A percentile compares a stretch with the other conserved stretches of the same genome.
Evolutionary conservation across 805 yeast genomes (phyloP).

Genomic region (Cyberlindnera japonica): DNA sequence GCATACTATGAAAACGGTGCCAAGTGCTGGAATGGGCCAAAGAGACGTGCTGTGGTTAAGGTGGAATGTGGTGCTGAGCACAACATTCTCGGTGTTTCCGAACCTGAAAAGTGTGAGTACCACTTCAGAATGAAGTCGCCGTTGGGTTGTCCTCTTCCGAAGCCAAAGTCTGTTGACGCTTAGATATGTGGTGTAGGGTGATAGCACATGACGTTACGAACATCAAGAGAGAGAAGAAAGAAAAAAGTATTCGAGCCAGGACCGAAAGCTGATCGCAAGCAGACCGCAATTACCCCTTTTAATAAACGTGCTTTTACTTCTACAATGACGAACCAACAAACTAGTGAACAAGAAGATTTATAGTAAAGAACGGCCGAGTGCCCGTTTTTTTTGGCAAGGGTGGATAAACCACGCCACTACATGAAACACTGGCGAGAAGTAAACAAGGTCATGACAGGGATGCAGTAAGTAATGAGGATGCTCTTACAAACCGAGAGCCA

Average conservation of each 20-base stretch:
- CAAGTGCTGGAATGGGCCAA: conserved; percentile 94
- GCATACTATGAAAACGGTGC: conserved; percentile 58
- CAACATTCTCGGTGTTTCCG: conserved; percentile 63
- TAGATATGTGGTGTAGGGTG: neutral
- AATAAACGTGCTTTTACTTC: too few species aligned
- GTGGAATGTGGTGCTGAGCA: conserved; percentile 63
- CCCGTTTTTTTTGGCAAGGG: neutral
- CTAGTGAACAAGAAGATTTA: too few species aligned
- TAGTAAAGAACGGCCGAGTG: too few species aligned
- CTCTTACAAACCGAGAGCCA: conserved; percentile 27
- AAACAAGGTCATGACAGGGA: neutral
- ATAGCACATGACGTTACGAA: too few species aligned
- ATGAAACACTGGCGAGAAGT: neutral
- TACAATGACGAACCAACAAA: too few species aligned
- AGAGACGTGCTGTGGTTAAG: conserved; percentile 61
- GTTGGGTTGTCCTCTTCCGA: conserved; percentile 33
- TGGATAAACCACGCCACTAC: too few species aligned
- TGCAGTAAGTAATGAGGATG: neutral
- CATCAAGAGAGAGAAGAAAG: too few species aligned
- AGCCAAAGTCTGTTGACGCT: neutral
- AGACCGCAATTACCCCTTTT: too few species aligned
- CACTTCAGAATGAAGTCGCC: conserved; percentile 43
- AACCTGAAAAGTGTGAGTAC: conserved; percentile 88
- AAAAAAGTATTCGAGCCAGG: too few species aligned
- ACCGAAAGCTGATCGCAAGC: too few species aligned